Percentiles rank a stretch among this genome's conserved stretches.
phyloP scores from a whole-genome alignment of 768 basidiomycete species.

The Ephemerocybe angulata region DNA sequence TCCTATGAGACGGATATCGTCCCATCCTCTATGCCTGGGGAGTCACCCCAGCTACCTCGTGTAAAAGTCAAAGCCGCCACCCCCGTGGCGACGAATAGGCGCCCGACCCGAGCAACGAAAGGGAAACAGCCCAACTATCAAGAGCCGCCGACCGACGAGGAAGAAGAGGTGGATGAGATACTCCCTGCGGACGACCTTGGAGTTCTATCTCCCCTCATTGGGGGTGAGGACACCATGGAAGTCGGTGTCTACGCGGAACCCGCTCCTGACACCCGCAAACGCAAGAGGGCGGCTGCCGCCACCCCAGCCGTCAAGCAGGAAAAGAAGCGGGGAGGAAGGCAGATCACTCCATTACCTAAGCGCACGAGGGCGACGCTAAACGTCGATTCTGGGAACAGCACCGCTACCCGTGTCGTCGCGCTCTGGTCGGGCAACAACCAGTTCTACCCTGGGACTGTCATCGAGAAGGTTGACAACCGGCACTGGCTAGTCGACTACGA shows the following conservation, averaged over 20 bases:
- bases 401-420: conserved; percentile 63
- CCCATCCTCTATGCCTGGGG: conserved; percentile 54
- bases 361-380: no score
- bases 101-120: not conserved
- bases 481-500: conserved; percentile 62
- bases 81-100: not conserved
- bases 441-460: conserved; percentile 57
- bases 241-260: not conserved
- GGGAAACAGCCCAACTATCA: not conserved
- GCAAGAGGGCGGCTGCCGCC: conserved; percentile 17
- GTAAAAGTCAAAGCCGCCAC: not conserved
- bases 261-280: conserved; percentile 7
- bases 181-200: not conserved
- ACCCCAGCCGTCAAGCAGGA: conserved; percentile 14
- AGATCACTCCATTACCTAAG: conserved; percentile 32
- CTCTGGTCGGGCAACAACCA: conserved; percentile 51
- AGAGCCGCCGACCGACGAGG: conserved; percentile 16
- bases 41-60: not conserved
- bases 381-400: conserved; percentile 8
- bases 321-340: conserved; percentile 24
- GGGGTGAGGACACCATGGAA: not conserved
- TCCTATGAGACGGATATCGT: conserved; percentile 39
- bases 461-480: conserved; percentile 27
- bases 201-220: not conserved
- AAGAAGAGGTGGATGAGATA: conserved; percentile 35